Conservation (phyloP, 192 early-diverging fungal genomes). For the Rhizoclosmatium sp. region DNA sequence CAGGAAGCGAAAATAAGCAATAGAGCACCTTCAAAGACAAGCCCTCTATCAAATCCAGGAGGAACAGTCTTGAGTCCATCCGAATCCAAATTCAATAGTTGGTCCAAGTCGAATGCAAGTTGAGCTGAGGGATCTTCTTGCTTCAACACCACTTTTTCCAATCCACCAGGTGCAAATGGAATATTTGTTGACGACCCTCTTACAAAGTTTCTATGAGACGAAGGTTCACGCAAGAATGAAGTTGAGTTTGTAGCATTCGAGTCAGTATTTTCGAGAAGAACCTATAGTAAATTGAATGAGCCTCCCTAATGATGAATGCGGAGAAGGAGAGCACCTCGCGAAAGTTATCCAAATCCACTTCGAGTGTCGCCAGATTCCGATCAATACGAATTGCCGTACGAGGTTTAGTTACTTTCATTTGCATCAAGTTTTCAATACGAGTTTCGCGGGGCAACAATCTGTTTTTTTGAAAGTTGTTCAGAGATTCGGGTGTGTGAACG, state of each 20-base stretch:
- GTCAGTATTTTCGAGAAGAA: slow-evolving; percentile 22
- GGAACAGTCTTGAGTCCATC: slow-evolving; percentile 64
- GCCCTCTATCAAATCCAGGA: slow-evolving; percentile 77
- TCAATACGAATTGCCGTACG: slow-evolving; percentile 58
- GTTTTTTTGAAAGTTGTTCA: background rate
- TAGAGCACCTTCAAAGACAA: slow-evolving; percentile 55
- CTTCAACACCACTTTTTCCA: slow-evolving; percentile 56
- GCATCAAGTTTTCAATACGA: slow-evolving; percentile 49
- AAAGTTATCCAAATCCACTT: slow-evolving; percentile 42
- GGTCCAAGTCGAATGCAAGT: slow-evolving; percentile 38
- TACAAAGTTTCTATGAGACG: slow-evolving; percentile 69
- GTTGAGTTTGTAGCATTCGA: slow-evolving; percentile 70
- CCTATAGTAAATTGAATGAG: slow-evolving; percentile 41
- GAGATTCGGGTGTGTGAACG: background rate
- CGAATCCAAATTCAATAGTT: slow-evolving; percentile 43
- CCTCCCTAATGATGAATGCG: background rate
- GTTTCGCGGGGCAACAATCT: slow-evolving; percentile 47
- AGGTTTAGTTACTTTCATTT: slow-evolving; percentile 54
- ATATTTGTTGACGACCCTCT: slow-evolving; percentile 71
- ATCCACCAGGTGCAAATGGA: slow-evolving; percentile 81
- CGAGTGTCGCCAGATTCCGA: slow-evolving; percentile 62
- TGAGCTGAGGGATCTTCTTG: slow-evolving; percentile 33
- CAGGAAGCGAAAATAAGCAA: background rate
- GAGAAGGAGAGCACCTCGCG: slow-evolving; percentile 28
- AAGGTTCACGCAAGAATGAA: slow-evolving; percentile 70